A percentile compares a stretch with the other conserved stretches of the same genome.
phyloP scores from a whole-genome alignment of 148 eudicot species.

The Selenicereus undatus region DNA sequence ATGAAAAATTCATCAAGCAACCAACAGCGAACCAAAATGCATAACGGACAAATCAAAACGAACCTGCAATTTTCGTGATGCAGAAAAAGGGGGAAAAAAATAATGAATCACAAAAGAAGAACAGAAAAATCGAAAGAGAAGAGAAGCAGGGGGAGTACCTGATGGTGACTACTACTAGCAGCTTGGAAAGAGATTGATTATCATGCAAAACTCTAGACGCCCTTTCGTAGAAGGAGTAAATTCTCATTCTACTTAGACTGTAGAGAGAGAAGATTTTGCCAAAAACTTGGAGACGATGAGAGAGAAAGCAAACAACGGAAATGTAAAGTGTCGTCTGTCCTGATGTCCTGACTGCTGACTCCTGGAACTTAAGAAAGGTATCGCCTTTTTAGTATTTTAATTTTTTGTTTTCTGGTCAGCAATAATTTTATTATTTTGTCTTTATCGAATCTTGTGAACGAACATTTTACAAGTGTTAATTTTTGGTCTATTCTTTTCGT shows the following conservation, averaged over 20 bases:
- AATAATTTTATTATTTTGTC: no score
- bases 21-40: not conserved
- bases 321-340: not conserved
- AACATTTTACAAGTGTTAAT: no score
- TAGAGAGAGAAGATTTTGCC: not conserved
- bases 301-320: not conserved
- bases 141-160: conserved; percentile 22
- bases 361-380: no score
- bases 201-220: conserved; percentile 42
- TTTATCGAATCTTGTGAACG: no score
- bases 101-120: not conserved
- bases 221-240: conserved; percentile 32
- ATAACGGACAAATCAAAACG: not conserved
- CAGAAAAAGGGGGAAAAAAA: not conserved
- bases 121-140: not conserved
- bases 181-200: conserved; percentile 41
- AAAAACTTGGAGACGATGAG: conserved; percentile 7
- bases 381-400: no score
- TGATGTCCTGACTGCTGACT: no score
- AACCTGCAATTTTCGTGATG: not conserved
- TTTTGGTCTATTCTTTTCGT: no score
- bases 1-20: not conserved
- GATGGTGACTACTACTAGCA: conserved; percentile 51
- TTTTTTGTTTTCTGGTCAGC: no score
- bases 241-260: conserved; percentile 21